Conservation (phyloP, 306 rosid genomes). For the Prunus persica region DNA sequence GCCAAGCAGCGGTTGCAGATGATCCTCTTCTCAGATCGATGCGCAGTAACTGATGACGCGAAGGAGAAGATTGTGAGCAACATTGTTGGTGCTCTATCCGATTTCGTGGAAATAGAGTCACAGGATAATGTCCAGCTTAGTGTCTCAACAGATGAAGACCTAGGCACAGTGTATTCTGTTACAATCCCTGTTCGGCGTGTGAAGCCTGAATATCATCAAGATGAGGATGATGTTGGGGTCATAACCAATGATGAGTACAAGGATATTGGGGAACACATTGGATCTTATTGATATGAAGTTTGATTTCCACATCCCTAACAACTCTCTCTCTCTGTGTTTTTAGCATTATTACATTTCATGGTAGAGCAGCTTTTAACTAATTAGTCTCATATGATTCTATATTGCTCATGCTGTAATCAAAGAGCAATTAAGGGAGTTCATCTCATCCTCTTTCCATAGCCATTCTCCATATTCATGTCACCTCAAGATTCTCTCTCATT, state of each 20-base stretch:
- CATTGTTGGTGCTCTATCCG: slow-evolving; percentile 73
- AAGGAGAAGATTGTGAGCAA: slow-evolving; percentile 73
- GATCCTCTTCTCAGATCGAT: slow-evolving; percentile 89
- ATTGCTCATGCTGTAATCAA: too few relatives aligned
- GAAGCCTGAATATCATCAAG: slow-evolving; percentile 82
- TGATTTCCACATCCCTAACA: slow-evolving; percentile 37
- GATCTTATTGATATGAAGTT: slow-evolving; percentile 58
- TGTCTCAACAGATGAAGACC: slow-evolving; percentile 71
- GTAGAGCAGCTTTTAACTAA: too few relatives aligned
- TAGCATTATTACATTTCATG: too few relatives aligned
- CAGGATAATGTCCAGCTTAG: slow-evolving; percentile 86
- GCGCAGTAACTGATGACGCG: slow-evolving; percentile 86
- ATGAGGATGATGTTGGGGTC: slow-evolving; percentile 52
- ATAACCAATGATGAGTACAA: slow-evolving; percentile 75
- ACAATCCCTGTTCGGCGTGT: slow-evolving; percentile 91
- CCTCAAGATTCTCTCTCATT: too few relatives aligned
- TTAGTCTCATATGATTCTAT: too few relatives aligned
- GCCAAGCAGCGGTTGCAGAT: slow-evolving; percentile 95
- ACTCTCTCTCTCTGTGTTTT: too few relatives aligned
- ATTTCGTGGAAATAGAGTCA: slow-evolving; percentile 88
- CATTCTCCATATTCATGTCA: too few relatives aligned
- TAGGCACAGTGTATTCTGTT: slow-evolving; percentile 91
- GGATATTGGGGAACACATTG: slow-evolving; percentile 54
- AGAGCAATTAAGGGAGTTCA: too few relatives aligned
- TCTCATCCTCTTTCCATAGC: too few relatives aligned